Percentiles rank a stretch among this genome's conserved stretches.
Conservation (phyloP, 495 filamentous ascomycete genomes). For the Emericellopsis terricola region DNA sequence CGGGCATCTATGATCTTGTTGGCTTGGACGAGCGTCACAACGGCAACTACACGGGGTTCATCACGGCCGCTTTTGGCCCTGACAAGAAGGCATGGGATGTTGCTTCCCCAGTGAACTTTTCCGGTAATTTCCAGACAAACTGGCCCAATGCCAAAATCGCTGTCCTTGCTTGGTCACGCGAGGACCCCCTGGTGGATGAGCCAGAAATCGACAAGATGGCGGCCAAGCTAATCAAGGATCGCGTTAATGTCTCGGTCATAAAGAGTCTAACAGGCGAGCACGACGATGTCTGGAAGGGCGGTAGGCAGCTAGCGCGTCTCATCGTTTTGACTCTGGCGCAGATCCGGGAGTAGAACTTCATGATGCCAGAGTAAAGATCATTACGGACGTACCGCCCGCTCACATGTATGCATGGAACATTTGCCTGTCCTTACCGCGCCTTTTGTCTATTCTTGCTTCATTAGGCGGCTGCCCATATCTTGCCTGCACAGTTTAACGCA, state of each 20-base stretch:
- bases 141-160: neutral
- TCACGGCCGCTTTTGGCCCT: conserved; percentile 43
- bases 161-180: conserved; percentile 37
- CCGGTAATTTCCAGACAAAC: neutral
- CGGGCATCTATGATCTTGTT: conserved; percentile 48
- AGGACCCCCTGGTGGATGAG: conserved; percentile 41
- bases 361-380: too few species aligned
- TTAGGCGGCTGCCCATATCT: too few species aligned
- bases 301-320: conserved; percentile 7
- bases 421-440: too few species aligned
- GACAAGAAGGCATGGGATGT: conserved; percentile 31
- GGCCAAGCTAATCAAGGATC: conserved; percentile 11
- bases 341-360: too few species aligned
- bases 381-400: too few species aligned
- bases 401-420: too few species aligned
- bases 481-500: too few species aligned
- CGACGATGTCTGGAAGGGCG: conserved; percentile 25
- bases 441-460: too few species aligned
- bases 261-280: conserved; percentile 40
- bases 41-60: conserved; percentile 40
- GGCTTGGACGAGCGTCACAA: conserved; percentile 29
- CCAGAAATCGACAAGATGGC: conserved; percentile 32
- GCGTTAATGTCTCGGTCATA: conserved; percentile 14
- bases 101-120: conserved; percentile 25
- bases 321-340: conserved; percentile 5